Evolutionary conservation across 2,329 filamentous ascomycete genomes (phyloP).

Genomic region (Mycosphaerella arachidis): DNA sequence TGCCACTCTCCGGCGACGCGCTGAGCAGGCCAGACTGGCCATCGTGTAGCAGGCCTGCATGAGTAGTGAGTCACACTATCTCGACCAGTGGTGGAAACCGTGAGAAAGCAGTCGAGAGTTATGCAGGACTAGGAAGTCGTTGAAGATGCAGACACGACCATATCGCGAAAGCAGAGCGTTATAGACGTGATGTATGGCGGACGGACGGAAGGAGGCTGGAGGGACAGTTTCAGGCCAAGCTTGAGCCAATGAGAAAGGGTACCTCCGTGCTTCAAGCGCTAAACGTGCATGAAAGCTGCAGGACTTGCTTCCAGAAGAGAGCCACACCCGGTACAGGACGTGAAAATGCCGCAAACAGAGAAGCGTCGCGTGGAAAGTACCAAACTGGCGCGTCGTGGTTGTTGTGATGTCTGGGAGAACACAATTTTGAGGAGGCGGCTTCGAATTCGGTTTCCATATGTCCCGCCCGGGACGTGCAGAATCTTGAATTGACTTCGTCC

Average conservation of each 20-base stretch:
- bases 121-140: conserved; percentile 18
- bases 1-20: conserved; percentile 15
- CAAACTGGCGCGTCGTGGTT: conserved; percentile 10
- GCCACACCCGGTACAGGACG: conserved; percentile 8
- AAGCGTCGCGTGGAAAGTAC: conserved; percentile 7
- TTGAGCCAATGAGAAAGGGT: conserved; percentile 8
- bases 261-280: conserved; percentile 11
- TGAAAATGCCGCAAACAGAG: conserved; percentile 15
- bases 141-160: conserved; percentile 28
- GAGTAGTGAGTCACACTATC: conserved; percentile 25
- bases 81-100: conserved; percentile 18
- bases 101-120: conserved; percentile 11
- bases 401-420: conserved; percentile 3
- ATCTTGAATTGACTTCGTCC: conserved; percentile 4
- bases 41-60: conserved; percentile 20
- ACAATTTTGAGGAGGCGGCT: background rate
- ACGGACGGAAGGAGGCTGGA: conserved; percentile 33
- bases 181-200: conserved; percentile 30
- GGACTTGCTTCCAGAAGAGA: conserved; percentile 9
- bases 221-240: conserved; percentile 15
- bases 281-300: conserved; percentile 8
- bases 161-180: conserved; percentile 32
- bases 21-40: conserved; percentile 14
- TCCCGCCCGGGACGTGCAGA: background rate
- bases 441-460: background rate